Conservation (phyloP, 2,329 filamentous ascomycete species). For the Colletotrichum lindemuthianum region DNA sequence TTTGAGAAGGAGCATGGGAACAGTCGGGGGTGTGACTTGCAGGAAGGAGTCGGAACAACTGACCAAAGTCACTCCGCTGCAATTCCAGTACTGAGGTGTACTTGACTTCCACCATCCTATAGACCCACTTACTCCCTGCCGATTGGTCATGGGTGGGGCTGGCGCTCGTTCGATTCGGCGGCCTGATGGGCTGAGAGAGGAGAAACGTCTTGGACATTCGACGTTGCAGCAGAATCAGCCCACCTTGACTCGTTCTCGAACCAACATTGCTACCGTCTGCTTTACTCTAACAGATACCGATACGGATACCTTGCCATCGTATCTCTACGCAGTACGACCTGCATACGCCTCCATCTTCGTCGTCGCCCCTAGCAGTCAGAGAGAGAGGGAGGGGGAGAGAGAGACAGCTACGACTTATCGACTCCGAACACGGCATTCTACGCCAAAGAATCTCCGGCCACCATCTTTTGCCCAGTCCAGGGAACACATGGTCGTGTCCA, state of each 20-base stretch:
- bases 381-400: too few species aligned
- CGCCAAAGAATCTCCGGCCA: too few species aligned
- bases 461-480: too few species aligned
- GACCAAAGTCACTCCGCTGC: neutral
- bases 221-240: constrained; percentile 30
- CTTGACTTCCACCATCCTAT: neutral
- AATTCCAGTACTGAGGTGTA: neutral
- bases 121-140: neutral
- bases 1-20: constrained; percentile 21
- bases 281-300: neutral
- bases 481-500: too few species aligned
- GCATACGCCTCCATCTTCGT: too few species aligned
- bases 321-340: too few species aligned
- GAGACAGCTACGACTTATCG: too few species aligned
- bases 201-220: constrained; percentile 20
- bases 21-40: constrained; percentile 12
- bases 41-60: neutral
- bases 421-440: too few species aligned
- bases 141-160: constrained; percentile 18
- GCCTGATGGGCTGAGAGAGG: constrained; percentile 11
- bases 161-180: constrained; percentile 29
- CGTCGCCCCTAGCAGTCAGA: too few species aligned
- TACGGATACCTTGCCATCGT: too few species aligned
- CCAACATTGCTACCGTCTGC: constrained; percentile 1
- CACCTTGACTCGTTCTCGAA: constrained; percentile 22